Evolutionary conservation across 1,284 basidiomycete species (phyloP), one percentile per base, ranked within the genome.

Genomic region (Moesziomyces globuligerus): DNA sequence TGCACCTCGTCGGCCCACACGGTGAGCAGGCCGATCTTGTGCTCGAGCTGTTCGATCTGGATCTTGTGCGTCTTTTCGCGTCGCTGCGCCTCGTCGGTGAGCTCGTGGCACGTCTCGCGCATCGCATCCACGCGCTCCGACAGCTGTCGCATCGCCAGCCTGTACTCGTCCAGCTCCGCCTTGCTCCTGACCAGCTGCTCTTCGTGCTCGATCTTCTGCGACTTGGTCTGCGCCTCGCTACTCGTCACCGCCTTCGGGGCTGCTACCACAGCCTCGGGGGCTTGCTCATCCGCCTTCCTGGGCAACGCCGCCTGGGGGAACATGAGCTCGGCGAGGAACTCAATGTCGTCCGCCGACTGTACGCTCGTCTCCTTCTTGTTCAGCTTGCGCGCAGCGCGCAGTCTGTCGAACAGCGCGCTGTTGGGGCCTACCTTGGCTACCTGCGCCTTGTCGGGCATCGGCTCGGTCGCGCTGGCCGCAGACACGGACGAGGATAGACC

Each of bases 1-100:
- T 71, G 68, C 32, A 71, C 36, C 39, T 65, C 68, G 21, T 71
- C 68, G 5, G 68, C 61, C 68, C 68, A 71, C 0, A 71, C 53
- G 13, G 53, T 65, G 41, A 71, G 50, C 7, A 65, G 53, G 8
- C 61, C 68, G 13, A 71, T 48, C 28, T 65, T 65, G 17, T 71
- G 57, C 10, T 71, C 61, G 21, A 71, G 61, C 49, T 71, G 61
- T 20, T 57, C 57, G 21, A 71, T 48, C 17, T 54, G 68, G 21
- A 50, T 60, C 51, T 39, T 43, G 44, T 64, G 55, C 42, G 44
- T 55, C 51, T 70, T 70, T 15, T 57, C 52, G 5, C 67, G 55
- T 21, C 56, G 34, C 36, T 54, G 36, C 7, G 60, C 60, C 18
- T 70, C 67, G 52, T 70, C 67, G 7, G 60, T 62, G 36, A 59